A percentile compares a stretch with the other conserved stretches of the same genome.
These are phyloP conservation scores for Orbilia ellipsospora DNA, from an alignment of 2,329 filamentous ascomycete genomes.

Conservation along the genomic window DNA sequence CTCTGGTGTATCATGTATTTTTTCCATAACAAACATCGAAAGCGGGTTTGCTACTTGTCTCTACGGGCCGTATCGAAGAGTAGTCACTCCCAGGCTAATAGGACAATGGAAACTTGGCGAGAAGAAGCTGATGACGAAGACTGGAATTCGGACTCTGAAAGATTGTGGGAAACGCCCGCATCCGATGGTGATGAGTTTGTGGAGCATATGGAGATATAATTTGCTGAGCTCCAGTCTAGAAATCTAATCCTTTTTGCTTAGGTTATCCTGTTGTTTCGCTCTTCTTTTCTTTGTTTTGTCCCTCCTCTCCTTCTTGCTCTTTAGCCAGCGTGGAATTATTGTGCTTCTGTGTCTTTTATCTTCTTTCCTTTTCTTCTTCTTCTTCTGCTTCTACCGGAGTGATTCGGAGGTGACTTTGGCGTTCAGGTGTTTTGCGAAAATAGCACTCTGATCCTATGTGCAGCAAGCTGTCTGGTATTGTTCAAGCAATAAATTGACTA, in stretches of 20 bases:
- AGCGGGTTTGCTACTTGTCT: slow-evolving; percentile 94
- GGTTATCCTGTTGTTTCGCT: neutral
- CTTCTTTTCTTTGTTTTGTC: neutral
- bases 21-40: slow-evolving; percentile 93
- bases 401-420: too few species aligned
- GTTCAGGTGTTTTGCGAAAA: too few species aligned
- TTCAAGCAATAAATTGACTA: too few species aligned
- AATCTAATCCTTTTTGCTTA: neutral
- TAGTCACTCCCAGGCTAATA: slow-evolving; percentile 70
- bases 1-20: slow-evolving; percentile 98
- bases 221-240: neutral
- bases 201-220: slow-evolving; percentile 57
- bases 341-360: too few species aligned
- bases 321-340: neutral
- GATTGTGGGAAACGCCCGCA: slow-evolving; percentile 63
- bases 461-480: too few species aligned
- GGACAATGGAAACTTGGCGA: slow-evolving; percentile 60
- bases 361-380: too few species aligned
- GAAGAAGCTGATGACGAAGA: slow-evolving; percentile 62
- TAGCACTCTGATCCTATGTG: too few species aligned
- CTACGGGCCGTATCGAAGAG: slow-evolving; percentile 86
- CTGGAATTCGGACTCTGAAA: slow-evolving; percentile 64
- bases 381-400: too few species aligned
- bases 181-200: slow-evolving; percentile 57
- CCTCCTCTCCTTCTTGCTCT: neutral